A percentile compares a stretch with the other conserved stretches of the same genome.
phyloP scores from a whole-genome alignment of 2,329 filamentous ascomycete species.

The Fusarium sp. region DNA sequence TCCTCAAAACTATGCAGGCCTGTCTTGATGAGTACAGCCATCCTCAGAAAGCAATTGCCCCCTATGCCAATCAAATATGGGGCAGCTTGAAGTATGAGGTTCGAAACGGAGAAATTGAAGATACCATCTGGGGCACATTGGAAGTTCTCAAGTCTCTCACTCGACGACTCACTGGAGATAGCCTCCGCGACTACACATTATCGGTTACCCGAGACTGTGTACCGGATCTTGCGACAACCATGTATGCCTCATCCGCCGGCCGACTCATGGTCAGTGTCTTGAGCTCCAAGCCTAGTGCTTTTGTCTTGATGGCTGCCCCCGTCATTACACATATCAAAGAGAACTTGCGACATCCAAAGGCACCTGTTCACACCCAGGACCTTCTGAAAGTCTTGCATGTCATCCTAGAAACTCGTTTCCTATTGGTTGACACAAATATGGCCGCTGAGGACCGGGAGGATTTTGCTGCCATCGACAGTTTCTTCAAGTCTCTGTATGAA shows the following conservation, averaged over 20 bases:
- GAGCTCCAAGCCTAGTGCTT: constrained; percentile 60
- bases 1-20: constrained; percentile 64
- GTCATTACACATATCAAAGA: constrained; percentile 61
- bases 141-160: constrained; percentile 64
- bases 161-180: constrained; percentile 55
- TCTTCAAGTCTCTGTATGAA: constrained; percentile 56
- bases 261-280: constrained; percentile 62
- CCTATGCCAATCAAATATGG: constrained; percentile 65
- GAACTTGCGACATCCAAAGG: constrained; percentile 62
- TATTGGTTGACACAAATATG: constrained; percentile 50
- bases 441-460: constrained; percentile 50
- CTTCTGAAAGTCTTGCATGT: constrained; percentile 63
- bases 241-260: constrained; percentile 63
- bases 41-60: constrained; percentile 58
- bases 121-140: constrained; percentile 66
- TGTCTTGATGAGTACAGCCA: constrained; percentile 62
- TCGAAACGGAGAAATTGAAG: constrained; percentile 68
- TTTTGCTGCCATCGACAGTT: constrained; percentile 50
- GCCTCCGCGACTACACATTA: constrained; percentile 58
- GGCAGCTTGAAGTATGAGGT: constrained; percentile 71
- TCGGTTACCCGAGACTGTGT: constrained; percentile 64
- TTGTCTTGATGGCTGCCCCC: constrained; percentile 59
- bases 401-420: constrained; percentile 58
- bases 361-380: constrained; percentile 61
- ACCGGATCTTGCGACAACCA: constrained; percentile 63